These are phyloP conservation scores for Pontederia paniculata DNA, from an alignment of 176 grass and related monocot species.

Conservation along the genomic window DNA sequence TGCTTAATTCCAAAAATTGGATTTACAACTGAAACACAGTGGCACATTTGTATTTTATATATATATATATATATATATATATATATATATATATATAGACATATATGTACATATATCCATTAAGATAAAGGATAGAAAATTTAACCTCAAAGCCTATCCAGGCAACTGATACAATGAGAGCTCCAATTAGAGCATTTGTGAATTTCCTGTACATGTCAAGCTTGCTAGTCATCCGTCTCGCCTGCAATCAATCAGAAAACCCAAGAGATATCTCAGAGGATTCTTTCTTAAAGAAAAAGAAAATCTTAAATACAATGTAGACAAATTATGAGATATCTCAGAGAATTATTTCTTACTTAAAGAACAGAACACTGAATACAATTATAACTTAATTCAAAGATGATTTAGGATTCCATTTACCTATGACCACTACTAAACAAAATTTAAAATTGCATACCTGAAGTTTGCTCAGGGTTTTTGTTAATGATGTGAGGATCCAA, in stretches of 20 bases:
- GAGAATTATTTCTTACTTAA: neutral
- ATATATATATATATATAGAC: neutral
- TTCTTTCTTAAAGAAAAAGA: neutral
- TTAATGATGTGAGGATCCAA: conserved; percentile 63
- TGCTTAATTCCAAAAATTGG: neutral
- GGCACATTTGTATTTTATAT: neutral
- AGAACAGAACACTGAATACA: no score
- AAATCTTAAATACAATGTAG: neutral
- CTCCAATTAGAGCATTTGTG: conserved; percentile 38
- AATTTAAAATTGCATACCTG: conserved; percentile 23
- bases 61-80: neutral
- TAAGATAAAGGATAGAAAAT: neutral
- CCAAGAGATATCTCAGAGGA: no score
- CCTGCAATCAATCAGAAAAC: conserved; percentile 8
- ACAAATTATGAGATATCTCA: neutral
- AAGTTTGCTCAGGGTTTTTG: conserved; percentile 49
- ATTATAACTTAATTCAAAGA: neutral
- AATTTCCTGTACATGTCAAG: conserved; percentile 63
- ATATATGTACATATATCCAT: neutral
- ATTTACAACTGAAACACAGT: conserved; percentile 1
- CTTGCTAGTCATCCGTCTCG: conserved; percentile 49
- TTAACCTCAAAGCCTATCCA: conserved; percentile 72
- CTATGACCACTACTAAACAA: conserved; percentile 4
- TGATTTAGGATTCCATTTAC: neutral
- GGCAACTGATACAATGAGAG: conserved; percentile 40